These are phyloP conservation scores for Passiflora organensis DNA, from an alignment of 345 rosid genomes.

Conservation along the genomic window DNA sequence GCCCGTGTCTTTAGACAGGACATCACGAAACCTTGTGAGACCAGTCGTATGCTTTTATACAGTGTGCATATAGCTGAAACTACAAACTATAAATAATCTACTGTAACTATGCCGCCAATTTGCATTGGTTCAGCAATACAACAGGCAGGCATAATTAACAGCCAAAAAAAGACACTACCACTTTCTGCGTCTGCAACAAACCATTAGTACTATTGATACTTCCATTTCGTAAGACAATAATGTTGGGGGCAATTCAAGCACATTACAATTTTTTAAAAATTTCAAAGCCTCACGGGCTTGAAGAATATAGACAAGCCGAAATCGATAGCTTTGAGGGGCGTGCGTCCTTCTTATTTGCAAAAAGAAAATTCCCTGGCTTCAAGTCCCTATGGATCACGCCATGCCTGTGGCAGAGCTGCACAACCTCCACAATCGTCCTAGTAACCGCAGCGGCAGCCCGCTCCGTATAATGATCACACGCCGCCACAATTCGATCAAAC, in stretches of 20 bases:
- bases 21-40: not conserved
- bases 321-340: slow-evolving; percentile 96
- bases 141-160: too few species aligned
- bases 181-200: too few species aligned
- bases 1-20: not conserved
- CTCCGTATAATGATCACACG: slow-evolving; percentile 98
- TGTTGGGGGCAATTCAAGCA: too few species aligned
- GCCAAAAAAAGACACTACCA: too few species aligned
- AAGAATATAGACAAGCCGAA: slow-evolving; percentile 97
- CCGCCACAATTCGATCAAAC: slow-evolving; percentile 98
- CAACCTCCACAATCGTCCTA: slow-evolving; percentile 89
- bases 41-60: not conserved
- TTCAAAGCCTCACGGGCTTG: slow-evolving; percentile 59
- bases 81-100: not conserved
- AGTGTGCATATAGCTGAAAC: not conserved
- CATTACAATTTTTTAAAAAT: too few species aligned
- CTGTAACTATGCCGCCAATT: too few species aligned
- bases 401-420: slow-evolving; percentile 89
- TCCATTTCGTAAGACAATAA: too few species aligned
- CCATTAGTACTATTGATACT: too few species aligned
- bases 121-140: too few species aligned
- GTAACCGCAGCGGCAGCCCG: slow-evolving; percentile 94
- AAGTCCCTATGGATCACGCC: slow-evolving; percentile 97
- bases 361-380: slow-evolving; percentile 98
- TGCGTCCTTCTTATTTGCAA: slow-evolving; percentile 97